These are phyloP conservation scores for Cenococcum geophilum DNA, from an alignment of 495 filamentous ascomycete species.

Conservation along the genomic window DNA sequence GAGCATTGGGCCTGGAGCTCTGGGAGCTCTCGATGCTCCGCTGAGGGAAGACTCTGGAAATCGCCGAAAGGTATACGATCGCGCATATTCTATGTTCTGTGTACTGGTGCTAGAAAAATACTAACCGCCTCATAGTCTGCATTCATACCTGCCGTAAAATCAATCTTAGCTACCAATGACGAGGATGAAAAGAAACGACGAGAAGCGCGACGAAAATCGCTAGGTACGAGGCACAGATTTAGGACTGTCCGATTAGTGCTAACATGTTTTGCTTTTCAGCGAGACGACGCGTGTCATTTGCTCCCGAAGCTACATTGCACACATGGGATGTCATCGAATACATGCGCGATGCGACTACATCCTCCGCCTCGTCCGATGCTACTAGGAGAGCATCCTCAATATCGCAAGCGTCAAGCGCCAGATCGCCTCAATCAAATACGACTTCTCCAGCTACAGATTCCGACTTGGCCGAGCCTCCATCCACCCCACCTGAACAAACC, in stretches of 20 bases:
- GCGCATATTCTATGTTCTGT: slow-evolving; percentile 19
- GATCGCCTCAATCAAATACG: slow-evolving; percentile 46
- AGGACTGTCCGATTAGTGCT: neutral
- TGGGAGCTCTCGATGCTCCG: slow-evolving; percentile 51
- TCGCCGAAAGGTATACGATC: slow-evolving; percentile 56
- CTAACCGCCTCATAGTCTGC: slow-evolving; percentile 43
- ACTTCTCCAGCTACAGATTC: slow-evolving; percentile 39
- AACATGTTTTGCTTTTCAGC: slow-evolving; percentile 29
- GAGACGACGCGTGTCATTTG: slow-evolving; percentile 92
- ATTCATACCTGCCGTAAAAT: slow-evolving; percentile 55
- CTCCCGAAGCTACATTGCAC: slow-evolving; percentile 92
- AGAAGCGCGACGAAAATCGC: slow-evolving; percentile 83
- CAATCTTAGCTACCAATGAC: slow-evolving; percentile 68
- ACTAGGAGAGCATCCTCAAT: slow-evolving; percentile 64
- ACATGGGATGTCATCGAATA: slow-evolving; percentile 96
- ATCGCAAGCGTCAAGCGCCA: slow-evolving; percentile 35
- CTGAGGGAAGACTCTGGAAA: slow-evolving; percentile 75
- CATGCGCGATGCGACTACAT: slow-evolving; percentile 78
- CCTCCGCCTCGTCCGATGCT: slow-evolving; percentile 64
- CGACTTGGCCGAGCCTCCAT: slow-evolving; percentile 56
- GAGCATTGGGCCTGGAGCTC: slow-evolving; percentile 84
- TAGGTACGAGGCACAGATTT: slow-evolving; percentile 45
- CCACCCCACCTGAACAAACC: slow-evolving; percentile 55
- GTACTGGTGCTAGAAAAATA: slow-evolving; percentile 1
- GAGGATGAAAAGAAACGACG: slow-evolving; percentile 66